These are phyloP conservation scores for Fusarium ramigenum DNA, from an alignment of 2,329 filamentous ascomycete species.

Conservation along the genomic window DNA sequence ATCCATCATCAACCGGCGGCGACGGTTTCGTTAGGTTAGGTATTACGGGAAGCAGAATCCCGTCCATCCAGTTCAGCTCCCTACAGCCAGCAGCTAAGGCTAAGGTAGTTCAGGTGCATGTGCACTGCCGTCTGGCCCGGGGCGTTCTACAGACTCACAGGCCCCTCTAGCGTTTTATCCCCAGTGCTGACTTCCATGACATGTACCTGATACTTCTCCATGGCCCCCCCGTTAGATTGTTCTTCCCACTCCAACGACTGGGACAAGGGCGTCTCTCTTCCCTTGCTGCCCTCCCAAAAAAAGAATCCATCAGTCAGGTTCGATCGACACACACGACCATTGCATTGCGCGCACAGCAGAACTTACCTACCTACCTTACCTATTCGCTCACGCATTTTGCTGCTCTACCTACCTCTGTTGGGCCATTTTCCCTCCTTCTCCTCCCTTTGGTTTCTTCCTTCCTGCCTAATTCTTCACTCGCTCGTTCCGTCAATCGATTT, in stretches of 20 bases:
- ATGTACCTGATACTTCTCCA: slow-evolving; percentile 26
- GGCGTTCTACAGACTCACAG: slow-evolving; percentile 11
- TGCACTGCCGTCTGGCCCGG: neutral
- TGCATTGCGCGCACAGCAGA: slow-evolving; percentile 11
- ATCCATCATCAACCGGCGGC: neutral
- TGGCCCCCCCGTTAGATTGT: neutral
- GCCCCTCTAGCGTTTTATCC: neutral
- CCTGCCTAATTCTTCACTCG: slow-evolving; percentile 18
- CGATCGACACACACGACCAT: slow-evolving; percentile 34
- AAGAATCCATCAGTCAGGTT: slow-evolving; percentile 21
- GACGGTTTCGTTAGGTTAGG: neutral
- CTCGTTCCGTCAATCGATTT: slow-evolving; percentile 20
- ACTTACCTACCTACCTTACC: neutral
- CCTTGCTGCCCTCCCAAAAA: slow-evolving; percentile 3
- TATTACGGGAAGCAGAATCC: neutral
- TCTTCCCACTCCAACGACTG: slow-evolving; percentile 10
- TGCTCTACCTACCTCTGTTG: slow-evolving; percentile 17
- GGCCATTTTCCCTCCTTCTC: neutral
- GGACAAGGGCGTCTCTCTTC: slow-evolving; percentile 7
- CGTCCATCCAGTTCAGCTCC: neutral
- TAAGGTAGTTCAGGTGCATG: neutral
- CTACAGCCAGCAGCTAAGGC: neutral
- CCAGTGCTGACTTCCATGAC: neutral
- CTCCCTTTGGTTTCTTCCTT: neutral
- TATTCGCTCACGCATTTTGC: slow-evolving; percentile 30